A percentile compares a stretch with the other conserved stretches of the same genome.
Evolutionary conservation across 257 asterid genomes (phyloP).

Genomic region (Solanum bulbocastanum): DNA sequence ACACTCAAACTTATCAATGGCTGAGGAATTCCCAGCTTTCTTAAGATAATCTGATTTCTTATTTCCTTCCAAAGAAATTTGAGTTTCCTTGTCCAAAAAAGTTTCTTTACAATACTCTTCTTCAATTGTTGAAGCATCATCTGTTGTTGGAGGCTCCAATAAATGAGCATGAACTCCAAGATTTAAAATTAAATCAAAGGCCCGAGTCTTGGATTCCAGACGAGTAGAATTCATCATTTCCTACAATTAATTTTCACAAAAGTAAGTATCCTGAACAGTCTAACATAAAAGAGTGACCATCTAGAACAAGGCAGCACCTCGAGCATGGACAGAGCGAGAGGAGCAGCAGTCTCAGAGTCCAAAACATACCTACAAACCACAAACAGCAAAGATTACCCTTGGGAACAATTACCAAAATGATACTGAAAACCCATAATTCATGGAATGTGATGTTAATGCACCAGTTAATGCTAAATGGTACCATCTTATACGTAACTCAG

Average conservation of each 20-base stretch:
- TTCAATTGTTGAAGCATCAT: slow-evolving; percentile 59
- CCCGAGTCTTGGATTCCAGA: slow-evolving; percentile 79
- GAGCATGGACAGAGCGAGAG: slow-evolving; percentile 86
- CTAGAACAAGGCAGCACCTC: slow-evolving; percentile 51
- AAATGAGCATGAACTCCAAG: slow-evolving; percentile 98
- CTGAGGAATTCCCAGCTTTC: slow-evolving; percentile 44
- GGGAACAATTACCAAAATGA: background rate
- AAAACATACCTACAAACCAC: slow-evolving; percentile 76
- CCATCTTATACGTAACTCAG: background rate
- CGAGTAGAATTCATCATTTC: slow-evolving; percentile 86
- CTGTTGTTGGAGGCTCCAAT: slow-evolving; percentile 86
- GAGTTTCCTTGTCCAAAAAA: slow-evolving; percentile 54
- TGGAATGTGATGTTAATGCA: background rate
- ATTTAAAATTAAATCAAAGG: slow-evolving; percentile 89
- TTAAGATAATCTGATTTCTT: slow-evolving; percentile 37
- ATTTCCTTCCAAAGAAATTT: slow-evolving; percentile 42
- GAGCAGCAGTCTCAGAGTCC: slow-evolving; percentile 91
- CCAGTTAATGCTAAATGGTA: background rate
- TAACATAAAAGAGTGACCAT: background rate
- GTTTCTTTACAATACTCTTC: slow-evolving; percentile 79
- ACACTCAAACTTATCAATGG: slow-evolving; percentile 80
- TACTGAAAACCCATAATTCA: background rate
- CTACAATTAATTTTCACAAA: slow-evolving; percentile 29
- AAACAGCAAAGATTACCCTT: slow-evolving; percentile 3
- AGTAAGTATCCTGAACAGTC: background rate